phyloP scores from a whole-genome alignment of 1,284 basidiomycete species.

The Irpex sp. region DNA sequence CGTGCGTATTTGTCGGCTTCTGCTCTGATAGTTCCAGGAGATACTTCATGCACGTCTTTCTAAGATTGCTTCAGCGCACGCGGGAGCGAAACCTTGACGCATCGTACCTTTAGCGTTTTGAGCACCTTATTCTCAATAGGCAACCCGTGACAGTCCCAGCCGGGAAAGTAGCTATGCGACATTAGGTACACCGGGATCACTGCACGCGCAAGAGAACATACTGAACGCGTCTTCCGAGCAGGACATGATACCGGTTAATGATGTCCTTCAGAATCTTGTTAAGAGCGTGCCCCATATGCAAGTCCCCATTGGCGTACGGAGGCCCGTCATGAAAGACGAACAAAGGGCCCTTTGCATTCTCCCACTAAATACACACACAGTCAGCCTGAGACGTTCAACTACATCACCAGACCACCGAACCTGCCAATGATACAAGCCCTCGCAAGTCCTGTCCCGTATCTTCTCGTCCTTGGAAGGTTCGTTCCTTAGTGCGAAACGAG shows the following conservation, averaged over 20 bases:
- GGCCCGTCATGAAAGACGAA: constrained; percentile 97
- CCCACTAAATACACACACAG: constrained; percentile 41
- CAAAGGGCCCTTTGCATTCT: constrained; percentile 58
- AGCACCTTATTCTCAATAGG: constrained; percentile 96
- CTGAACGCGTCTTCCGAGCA: constrained; percentile 80
- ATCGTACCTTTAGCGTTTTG: constrained; percentile 63
- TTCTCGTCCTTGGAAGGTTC: constrained; percentile 66
- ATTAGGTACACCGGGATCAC: background rate
- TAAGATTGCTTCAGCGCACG: constrained; percentile 18
- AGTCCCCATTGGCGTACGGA: constrained; percentile 94
- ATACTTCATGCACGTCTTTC: constrained; percentile 52
- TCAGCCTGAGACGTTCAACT: background rate
- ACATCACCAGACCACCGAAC: constrained; percentile 36
- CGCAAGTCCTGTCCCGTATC: constrained; percentile 67
- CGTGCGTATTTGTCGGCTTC: constrained; percentile 76
- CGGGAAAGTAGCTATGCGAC: constrained; percentile 77
- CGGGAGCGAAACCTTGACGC: background rate
- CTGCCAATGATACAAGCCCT: constrained; percentile 86
- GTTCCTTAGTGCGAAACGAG: constrained; percentile 74
- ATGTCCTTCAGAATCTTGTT: constrained; percentile 99
- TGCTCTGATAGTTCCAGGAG: constrained; percentile 63
- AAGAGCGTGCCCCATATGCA: constrained; percentile 96
- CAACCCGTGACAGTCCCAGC: constrained; percentile 98
- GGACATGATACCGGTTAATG: constrained; percentile 87
- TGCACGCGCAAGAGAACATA: constrained; percentile 36